These are phyloP conservation scores for Sporothrix phasma DNA, from an alignment of 2,329 filamentous ascomycete species.

Conservation along the genomic window DNA sequence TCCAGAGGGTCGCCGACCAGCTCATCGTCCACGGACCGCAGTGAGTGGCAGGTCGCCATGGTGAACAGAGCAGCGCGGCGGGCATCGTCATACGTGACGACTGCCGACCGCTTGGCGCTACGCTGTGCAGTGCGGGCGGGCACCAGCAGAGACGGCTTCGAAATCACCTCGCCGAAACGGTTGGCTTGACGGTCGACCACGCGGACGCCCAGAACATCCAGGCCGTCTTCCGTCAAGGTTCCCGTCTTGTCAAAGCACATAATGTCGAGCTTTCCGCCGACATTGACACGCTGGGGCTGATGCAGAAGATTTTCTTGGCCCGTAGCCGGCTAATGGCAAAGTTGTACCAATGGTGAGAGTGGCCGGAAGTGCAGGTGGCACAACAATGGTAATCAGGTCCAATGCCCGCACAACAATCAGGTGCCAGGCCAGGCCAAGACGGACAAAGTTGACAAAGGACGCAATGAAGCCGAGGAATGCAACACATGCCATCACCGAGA, in stretches of 20 bases:
- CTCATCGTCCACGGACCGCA: conserved; percentile 77
- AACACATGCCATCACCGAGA: conserved; percentile 87
- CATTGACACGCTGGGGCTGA: conserved; percentile 96
- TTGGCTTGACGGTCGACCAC: conserved; percentile 55
- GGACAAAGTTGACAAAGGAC: conserved; percentile 88
- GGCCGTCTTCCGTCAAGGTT: conserved; percentile 90
- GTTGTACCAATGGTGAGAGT: conserved; percentile 90
- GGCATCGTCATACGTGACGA: conserved; percentile 24
- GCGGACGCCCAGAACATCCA: conserved; percentile 84
- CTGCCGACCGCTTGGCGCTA: neutral
- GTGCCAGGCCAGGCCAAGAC: conserved; percentile 74
- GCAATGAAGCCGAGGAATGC: conserved; percentile 79
- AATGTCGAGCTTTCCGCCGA: conserved; percentile 89
- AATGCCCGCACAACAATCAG: conserved; percentile 85
- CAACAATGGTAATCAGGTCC: conserved; percentile 94
- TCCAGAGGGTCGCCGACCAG: conserved; percentile 90
- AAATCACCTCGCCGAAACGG: conserved; percentile 66
- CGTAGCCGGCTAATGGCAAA: conserved; percentile 84
- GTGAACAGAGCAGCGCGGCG: conserved; percentile 65
- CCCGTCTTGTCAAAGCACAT: conserved; percentile 99
- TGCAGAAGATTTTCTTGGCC: conserved; percentile 88
- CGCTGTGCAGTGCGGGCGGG: conserved; percentile 8
- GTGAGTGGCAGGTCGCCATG: conserved; percentile 95
- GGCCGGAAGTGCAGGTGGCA: conserved; percentile 86
- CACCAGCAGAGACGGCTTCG: conserved; percentile 37